Conservation (phyloP, 2,329 filamentous ascomycete species). For the Fusarium brachygibbosum region DNA sequence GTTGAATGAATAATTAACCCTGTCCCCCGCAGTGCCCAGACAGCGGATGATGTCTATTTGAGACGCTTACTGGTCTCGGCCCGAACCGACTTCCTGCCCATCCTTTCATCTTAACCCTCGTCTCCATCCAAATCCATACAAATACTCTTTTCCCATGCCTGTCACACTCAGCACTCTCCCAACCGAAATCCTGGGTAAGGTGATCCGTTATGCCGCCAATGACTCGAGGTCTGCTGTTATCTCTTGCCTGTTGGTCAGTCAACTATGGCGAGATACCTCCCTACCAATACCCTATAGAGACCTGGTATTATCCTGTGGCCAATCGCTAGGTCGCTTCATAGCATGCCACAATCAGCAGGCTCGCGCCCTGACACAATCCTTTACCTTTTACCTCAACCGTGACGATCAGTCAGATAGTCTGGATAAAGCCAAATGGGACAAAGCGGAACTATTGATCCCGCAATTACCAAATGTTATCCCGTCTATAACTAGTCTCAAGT, state of each 20-base stretch:
- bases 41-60: background rate
- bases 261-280: background rate
- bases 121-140: background rate
- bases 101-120: background rate
- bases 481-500: background rate
- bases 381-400: slow-evolving; percentile 3
- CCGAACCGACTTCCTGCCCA: background rate
- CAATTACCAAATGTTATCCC: background rate
- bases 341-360: background rate
- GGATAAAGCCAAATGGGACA: rapidly evolving
- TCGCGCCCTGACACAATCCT: background rate
- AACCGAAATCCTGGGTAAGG: background rate
- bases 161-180: background rate
- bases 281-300: background rate
- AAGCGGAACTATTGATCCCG: background rate
- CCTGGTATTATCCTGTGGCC: background rate
- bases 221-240: background rate
- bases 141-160: background rate
- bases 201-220: background rate
- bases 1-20: background rate
- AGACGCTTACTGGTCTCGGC: background rate
- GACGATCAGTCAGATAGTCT: no score
- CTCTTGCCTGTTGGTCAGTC: slow-evolving; percentile 6
- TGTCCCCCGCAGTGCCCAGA: background rate
- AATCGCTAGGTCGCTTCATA: background rate